phyloP scores from a whole-genome alignment of 257 asterid genomes.

The Handroanthus guayacan region DNA sequence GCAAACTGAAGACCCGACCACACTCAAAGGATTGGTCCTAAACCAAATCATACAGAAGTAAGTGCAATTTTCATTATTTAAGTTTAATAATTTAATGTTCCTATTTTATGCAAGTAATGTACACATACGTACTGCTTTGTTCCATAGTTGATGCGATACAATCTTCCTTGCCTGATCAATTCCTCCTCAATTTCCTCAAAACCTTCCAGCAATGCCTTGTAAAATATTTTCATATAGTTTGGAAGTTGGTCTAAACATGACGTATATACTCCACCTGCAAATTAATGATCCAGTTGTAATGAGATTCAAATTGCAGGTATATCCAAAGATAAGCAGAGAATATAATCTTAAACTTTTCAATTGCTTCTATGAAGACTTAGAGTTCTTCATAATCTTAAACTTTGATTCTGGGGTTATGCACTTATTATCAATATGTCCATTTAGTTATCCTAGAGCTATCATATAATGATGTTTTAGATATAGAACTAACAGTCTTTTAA shows the following conservation, averaged over 20 bases:
- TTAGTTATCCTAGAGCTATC: too few species aligned
- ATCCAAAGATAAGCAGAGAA: too few species aligned
- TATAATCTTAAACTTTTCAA: slow-evolving; percentile 37
- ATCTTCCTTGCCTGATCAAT: slow-evolving; percentile 30
- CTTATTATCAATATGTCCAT: too few species aligned
- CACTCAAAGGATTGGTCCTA: too few species aligned
- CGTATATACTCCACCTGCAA: slow-evolving; percentile 43
- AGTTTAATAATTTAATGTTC: too few species aligned
- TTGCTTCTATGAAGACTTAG: slow-evolving; percentile 40
- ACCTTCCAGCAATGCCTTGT: slow-evolving; percentile 36
- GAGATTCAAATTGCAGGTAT: background rate
- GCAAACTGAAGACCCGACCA: too few species aligned
- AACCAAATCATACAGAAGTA: too few species aligned
- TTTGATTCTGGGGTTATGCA: too few species aligned
- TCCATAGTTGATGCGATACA: slow-evolving; percentile 35
- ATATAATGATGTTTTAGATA: too few species aligned
- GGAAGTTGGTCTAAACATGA: slow-evolving; percentile 43
- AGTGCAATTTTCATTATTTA: too few species aligned
- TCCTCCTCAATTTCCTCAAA: slow-evolving; percentile 44
- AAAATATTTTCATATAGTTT: slow-evolving; percentile 43
- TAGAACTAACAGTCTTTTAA: too few species aligned
- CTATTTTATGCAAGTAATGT: too few species aligned
- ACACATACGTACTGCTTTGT: slow-evolving; percentile 35
- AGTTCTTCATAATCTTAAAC: slow-evolving; percentile 33
- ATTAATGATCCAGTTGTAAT: background rate